Evolutionary conservation across 768 basidiomycete species (phyloP), one percentile per base, ranked within the genome.

Genomic region (Amanita subjunquillea): DNA sequence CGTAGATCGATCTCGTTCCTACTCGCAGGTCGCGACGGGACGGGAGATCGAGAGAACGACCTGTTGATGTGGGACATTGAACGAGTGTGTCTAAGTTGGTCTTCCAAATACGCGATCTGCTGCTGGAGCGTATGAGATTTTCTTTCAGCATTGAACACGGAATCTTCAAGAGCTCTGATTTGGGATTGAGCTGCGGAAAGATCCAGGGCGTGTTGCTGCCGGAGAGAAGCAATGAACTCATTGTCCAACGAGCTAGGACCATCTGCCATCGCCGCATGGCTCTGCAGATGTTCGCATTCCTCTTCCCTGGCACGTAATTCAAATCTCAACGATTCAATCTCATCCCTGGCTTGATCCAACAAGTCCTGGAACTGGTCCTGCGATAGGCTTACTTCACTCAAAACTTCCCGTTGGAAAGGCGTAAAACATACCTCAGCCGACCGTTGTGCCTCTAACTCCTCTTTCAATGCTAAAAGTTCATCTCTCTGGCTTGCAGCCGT

Each of bases 171-270:
- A 3, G 78, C 76, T 9, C 91, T 80, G 47, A 93, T 84, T 62
- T 82, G 81, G 0, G 87, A 87, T 34, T 87, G 87, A 3, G 90
- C 81, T 9, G 79, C 71, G 34, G 90, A 92, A 6, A 93, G 73
- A 54, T 91, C 90, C 53, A 94, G 76, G 10, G 78, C 74, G 59
- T 91, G 86, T 57, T 89, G 85, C 60, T 91, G 86, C 59, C 74
- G 74, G 32, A 87, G 66, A 23, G 83, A 78, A 53, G 78, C 76
- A 17, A 89, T 65, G 70, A 91, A 76, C 67, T 91, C 90, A 59
- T 79, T 78, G 66, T 87, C 82, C 34, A 91, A 69, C 25, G 84
- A 82, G 43, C 74, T 75, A 27, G 76, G 64, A 48, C 69, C 62
- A 3, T 69, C 62, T n/a, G 63, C 2, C 13, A 15, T 20, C 36